These are phyloP conservation scores for Neobulgaria alba DNA, from an alignment of 2,329 filamentous ascomycete genomes.

Conservation along the genomic window DNA sequence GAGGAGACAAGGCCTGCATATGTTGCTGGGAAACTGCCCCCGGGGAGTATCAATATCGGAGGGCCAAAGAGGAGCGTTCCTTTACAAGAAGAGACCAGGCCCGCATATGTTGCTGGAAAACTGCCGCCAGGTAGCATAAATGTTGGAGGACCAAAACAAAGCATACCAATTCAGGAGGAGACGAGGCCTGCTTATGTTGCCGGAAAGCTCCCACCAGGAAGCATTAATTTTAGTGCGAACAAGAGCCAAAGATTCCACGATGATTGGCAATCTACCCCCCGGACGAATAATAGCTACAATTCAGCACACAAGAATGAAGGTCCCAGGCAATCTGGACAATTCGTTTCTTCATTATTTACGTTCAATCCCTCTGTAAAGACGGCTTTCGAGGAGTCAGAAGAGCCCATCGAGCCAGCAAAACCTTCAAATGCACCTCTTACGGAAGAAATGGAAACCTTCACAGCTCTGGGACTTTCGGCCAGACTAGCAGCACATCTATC, in stretches of 20 bases:
- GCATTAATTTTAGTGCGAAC: constrained; percentile 26
- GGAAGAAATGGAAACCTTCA: constrained; percentile 79
- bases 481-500: constrained; percentile 74
- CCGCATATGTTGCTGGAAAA: constrained; percentile 27
- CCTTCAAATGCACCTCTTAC: constrained; percentile 87
- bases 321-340: constrained; percentile 34
- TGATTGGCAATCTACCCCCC: constrained; percentile 28
- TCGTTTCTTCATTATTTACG: constrained; percentile 88
- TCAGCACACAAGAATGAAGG: neutral
- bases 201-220: constrained; percentile 33
- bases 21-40: constrained; percentile 30
- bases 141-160: constrained; percentile 4
- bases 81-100: constrained; percentile 26
- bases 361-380: constrained; percentile 73
- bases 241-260: constrained; percentile 17
- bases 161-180: constrained; percentile 5
- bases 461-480: constrained; percentile 72
- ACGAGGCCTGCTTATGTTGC: constrained; percentile 16
- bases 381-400: constrained; percentile 39
- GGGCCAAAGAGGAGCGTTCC: constrained; percentile 21
- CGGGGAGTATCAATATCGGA: constrained; percentile 28
- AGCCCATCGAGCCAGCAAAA: constrained; percentile 48
- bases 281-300: constrained; percentile 30
- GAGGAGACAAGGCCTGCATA: constrained; percentile 2
- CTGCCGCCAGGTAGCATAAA: constrained; percentile 29